Evolutionary conservation across 2,329 filamentous ascomycete genomes (phyloP).

Genomic region (Colletotrichum liaoningense): DNA sequence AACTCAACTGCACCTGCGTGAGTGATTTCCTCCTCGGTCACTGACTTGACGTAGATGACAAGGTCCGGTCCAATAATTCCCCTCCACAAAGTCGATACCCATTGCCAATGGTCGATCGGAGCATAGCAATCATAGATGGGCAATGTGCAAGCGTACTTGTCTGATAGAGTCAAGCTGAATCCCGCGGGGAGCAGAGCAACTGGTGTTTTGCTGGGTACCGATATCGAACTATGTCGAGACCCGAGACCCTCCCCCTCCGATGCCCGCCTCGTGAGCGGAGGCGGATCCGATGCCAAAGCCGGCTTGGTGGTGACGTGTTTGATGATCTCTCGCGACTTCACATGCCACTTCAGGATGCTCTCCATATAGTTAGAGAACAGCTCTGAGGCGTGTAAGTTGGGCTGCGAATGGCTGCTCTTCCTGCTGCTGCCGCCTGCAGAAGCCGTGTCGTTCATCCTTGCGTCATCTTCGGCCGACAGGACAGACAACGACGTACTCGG

Average conservation of each 20-base stretch:
- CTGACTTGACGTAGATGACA: slow-evolving; percentile 72
- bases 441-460: slow-evolving; percentile 23
- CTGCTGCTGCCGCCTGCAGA: slow-evolving; percentile 26
- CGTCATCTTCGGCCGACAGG: slow-evolving; percentile 30
- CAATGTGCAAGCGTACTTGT: slow-evolving; percentile 78
- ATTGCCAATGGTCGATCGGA: slow-evolving; percentile 94
- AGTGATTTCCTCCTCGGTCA: slow-evolving; percentile 48
- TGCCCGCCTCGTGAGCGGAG: slow-evolving; percentile 22
- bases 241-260: slow-evolving; percentile 26
- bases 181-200: slow-evolving; percentile 81
- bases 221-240: slow-evolving; percentile 13
- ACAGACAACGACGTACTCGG: slow-evolving; percentile 32
- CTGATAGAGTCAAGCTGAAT: slow-evolving; percentile 83
- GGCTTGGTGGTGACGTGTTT: slow-evolving; percentile 54
- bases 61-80: slow-evolving; percentile 86
- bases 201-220: slow-evolving; percentile 58
- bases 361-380: slow-evolving; percentile 72
- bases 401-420: slow-evolving; percentile 34
- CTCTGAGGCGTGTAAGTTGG: slow-evolving; percentile 44
- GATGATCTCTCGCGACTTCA: slow-evolving; percentile 77
- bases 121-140: slow-evolving; percentile 83
- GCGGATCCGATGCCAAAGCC: slow-evolving; percentile 14
- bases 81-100: slow-evolving; percentile 95
- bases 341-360: slow-evolving; percentile 80
- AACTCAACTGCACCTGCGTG: slow-evolving; percentile 66